Evolutionary conservation across 2,329 filamentous ascomycete species (phyloP).

Genomic region (Aspergillus versicolor): DNA sequence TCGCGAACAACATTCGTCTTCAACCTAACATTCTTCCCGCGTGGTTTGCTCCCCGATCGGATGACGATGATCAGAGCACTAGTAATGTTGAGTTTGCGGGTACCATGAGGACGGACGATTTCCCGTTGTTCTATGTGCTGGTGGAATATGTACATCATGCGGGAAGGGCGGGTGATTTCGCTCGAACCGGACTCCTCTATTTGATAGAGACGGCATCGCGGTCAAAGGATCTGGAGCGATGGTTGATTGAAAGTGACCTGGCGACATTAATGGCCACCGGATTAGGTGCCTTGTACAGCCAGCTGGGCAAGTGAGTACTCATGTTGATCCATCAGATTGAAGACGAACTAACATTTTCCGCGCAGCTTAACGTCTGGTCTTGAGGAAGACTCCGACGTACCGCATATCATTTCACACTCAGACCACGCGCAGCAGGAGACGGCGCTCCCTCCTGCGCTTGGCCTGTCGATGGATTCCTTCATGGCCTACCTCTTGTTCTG

Average conservation of each 20-base stretch:
- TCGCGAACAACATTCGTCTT: constrained; percentile 91
- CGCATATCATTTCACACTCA: constrained; percentile 81
- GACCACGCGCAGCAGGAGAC: constrained; percentile 76
- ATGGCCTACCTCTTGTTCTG: constrained; percentile 94
- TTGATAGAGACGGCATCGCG: constrained; percentile 90
- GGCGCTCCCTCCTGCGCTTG: constrained; percentile 77
- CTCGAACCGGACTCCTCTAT: constrained; percentile 87
- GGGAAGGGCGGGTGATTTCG: constrained; percentile 92
- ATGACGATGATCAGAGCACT: constrained; percentile 39
- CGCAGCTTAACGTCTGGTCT: constrained; percentile 73
- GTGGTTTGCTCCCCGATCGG: constrained; percentile 74
- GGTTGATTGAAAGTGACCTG: constrained; percentile 95
- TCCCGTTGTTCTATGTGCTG: constrained; percentile 91
- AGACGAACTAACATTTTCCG: background rate
- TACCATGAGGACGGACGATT: constrained; percentile 84
- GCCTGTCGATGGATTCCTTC: constrained; percentile 87
- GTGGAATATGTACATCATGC: constrained; percentile 97
- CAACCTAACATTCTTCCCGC: constrained; percentile 82
- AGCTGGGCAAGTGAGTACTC: constrained; percentile 57
- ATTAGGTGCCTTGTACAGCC: constrained; percentile 73
- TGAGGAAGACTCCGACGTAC: constrained; percentile 63
- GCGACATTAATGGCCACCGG: constrained; percentile 97
- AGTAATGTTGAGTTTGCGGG: constrained; percentile 73
- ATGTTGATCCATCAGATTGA: background rate
- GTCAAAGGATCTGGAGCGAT: constrained; percentile 80